A percentile compares a stretch with the other conserved stretches of the same genome.
These are phyloP conservation scores for Ceratocystis alfenasii DNA, from an alignment of 2,329 filamentous ascomycete species.

Conservation along the genomic window DNA sequence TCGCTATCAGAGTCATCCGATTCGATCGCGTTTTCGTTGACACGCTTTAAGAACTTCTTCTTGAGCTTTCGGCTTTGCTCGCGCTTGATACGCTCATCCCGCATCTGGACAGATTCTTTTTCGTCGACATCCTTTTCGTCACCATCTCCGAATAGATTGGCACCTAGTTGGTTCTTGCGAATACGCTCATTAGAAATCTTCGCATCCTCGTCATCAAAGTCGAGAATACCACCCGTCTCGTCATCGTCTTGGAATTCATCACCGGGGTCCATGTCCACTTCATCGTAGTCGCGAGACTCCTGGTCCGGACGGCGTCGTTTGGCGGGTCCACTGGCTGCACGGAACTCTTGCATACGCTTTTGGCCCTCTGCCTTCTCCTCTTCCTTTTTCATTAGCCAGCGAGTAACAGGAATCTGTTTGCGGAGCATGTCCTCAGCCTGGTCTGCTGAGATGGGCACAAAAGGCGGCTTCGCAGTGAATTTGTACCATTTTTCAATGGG, in stretches of 20 bases:
- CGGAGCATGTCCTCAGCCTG: constrained; percentile 76
- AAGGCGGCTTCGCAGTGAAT: constrained; percentile 68
- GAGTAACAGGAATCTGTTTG: constrained; percentile 61
- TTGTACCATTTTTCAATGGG: constrained; percentile 95
- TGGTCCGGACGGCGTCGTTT: constrained; percentile 15
- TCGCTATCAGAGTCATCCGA: constrained; percentile 46
- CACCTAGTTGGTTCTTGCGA: constrained; percentile 70
- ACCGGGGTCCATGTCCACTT: constrained; percentile 50
- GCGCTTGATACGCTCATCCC: constrained; percentile 57
- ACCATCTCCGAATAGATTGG: constrained; percentile 65
- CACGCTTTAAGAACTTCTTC: constrained; percentile 71
- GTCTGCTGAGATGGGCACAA: constrained; percentile 66
- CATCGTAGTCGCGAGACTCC: constrained; percentile 46
- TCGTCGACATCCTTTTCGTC: constrained; percentile 62
- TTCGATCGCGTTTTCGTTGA: constrained; percentile 78
- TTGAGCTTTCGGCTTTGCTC: constrained; percentile 64
- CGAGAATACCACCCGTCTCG: constrained; percentile 62
- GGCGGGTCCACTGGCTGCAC: constrained; percentile 18
- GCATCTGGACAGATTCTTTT: constrained; percentile 56
- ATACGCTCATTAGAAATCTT: constrained; percentile 62
- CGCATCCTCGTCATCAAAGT: constrained; percentile 67
- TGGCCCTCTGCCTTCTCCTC: constrained; percentile 42
- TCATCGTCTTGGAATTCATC: constrained; percentile 82
- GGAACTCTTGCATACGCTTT: constrained; percentile 46
- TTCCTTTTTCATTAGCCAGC: constrained; percentile 66